Base-by-base conservation (phyloP, 768 basidiomycete genomes). In the Auricularia heimuer region DNA sequence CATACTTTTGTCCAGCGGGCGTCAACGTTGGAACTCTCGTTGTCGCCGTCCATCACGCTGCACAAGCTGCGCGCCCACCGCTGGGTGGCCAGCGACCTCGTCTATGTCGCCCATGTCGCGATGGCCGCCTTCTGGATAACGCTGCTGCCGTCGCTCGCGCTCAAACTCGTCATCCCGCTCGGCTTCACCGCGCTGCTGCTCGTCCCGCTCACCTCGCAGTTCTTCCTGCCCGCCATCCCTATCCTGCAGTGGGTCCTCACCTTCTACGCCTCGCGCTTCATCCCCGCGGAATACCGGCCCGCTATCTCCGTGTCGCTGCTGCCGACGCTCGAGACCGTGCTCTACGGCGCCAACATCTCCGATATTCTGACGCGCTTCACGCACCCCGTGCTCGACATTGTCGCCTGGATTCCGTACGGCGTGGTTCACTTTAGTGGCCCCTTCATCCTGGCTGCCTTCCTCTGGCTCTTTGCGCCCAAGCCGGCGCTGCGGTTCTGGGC, bases 361-460 rank as follows among this genome's bases (percentile, higher is more conserved):
- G 95, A 98, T 76, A 88, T 98, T 73, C 87, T 98, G 66, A 98
- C 96, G 29, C 84, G 94, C 18, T 95, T 86, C 76, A 98, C 96
- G 10, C 92, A 96, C 72, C 91, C 94, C 16, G 69, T 92, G 54
- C 85, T 99, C 67, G 96, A 98, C 74, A 83, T 98, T 70, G 71
- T 97, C 54, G 95, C 96, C 0, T 98, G 96, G 97, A 72, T 98
- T 0, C 95, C 97, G 0, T 99, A 99, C 70, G 97, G 97, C n/a
- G 83, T 98, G 60, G 80, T 86, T 18, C 97, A 99, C 75, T 99
- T 96, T 75, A 80, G 80, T 54, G 74, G 90, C 65, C 97, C 97
- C 0, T 90, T 97, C 75, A 77, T 96, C 66, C 85, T 98, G 61
- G 93, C 91, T 35, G 82, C 87, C 39, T 81, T 92, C 70, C 73